Percentiles rank a stretch among this genome's conserved stretches.
Conservation (phyloP, 352 stramenopile genomes). For the Halophytophthora batemanensis region DNA sequence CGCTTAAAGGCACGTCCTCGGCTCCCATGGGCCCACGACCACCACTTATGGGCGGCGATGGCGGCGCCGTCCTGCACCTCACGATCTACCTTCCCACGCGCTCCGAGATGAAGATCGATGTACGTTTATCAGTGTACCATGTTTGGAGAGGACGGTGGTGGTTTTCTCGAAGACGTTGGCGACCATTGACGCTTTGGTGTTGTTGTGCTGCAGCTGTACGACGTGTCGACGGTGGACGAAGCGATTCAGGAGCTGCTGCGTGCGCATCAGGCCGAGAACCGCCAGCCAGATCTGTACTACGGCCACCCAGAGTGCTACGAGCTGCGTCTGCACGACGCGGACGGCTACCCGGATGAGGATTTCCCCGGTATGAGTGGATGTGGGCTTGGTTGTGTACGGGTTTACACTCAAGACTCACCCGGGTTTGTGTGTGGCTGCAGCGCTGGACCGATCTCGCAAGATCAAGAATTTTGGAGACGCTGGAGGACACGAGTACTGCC, state of each 20-base stretch:
- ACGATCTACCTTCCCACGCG: constrained; percentile 85
- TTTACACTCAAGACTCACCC: too few species aligned
- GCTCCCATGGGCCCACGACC: constrained; percentile 50
- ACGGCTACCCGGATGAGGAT: constrained; percentile 84
- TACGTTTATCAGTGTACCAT: constrained; percentile 20
- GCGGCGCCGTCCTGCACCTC: constrained; percentile 70
- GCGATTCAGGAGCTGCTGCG: constrained; percentile 82
- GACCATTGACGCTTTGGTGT: not conserved
- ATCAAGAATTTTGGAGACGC: constrained; percentile 92
- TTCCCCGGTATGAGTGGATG: constrained; percentile 55
- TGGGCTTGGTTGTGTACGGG: not conserved
- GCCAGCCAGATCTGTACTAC: constrained; percentile 76
- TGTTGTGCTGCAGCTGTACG: constrained; percentile 59
- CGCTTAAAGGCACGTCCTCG: constrained; percentile 55
- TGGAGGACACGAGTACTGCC: constrained; percentile 82
- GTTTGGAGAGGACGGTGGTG: not conserved
- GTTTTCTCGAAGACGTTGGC: not conserved
- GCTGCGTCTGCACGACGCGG: constrained; percentile 75
- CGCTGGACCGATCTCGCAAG: constrained; percentile 78
- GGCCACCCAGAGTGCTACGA: constrained; percentile 87
- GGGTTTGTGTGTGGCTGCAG: constrained; percentile 19
- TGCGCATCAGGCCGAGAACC: constrained; percentile 59
- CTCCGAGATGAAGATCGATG: constrained; percentile 87
- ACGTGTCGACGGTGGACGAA: constrained; percentile 84
- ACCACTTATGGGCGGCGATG: constrained; percentile 53